Conservation (phyloP, 1,284 basidiomycete species). For the Cyathus olla region DNA sequence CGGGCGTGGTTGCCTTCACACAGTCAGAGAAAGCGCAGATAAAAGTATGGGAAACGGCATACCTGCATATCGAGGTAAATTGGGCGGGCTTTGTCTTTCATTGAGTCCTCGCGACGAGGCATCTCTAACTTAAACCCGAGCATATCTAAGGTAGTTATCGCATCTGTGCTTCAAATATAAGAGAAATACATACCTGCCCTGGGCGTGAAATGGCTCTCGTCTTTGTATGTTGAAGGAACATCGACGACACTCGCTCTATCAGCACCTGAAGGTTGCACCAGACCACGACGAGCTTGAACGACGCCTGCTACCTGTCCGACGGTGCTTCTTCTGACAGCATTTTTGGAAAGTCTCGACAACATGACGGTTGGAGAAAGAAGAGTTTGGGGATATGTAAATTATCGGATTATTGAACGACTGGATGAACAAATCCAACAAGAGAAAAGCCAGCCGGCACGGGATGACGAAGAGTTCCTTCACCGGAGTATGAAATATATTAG, state of each 20-base stretch:
- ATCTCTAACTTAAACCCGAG: conserved; percentile 89
- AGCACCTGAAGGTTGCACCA: conserved; percentile 83
- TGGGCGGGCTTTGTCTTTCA: conserved; percentile 79
- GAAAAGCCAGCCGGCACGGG: neutral
- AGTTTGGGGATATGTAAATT: no score
- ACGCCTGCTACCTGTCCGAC: conserved; percentile 21
- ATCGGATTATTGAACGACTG: conserved; percentile 21
- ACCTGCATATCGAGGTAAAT: conserved; percentile 98
- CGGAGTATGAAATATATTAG: conserved; percentile 7
- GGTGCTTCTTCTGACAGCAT: conserved; percentile 41
- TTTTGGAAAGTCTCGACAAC: conserved; percentile 65
- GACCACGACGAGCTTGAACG: conserved; percentile 49
- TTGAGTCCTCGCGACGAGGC: conserved; percentile 70
- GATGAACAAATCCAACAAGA: conserved; percentile 5
- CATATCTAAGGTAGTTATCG: conserved; percentile 69
- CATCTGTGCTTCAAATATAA: neutral
- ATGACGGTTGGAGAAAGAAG: conserved; percentile 45
- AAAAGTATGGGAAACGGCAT: conserved; percentile 21
- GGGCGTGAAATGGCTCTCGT: conserved; percentile 79
- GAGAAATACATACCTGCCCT: conserved; percentile 63
- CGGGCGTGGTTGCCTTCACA: conserved; percentile 94
- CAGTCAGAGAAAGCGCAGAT: conserved; percentile 9
- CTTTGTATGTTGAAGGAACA: conserved; percentile 77
- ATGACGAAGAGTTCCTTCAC: neutral
- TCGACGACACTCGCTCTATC: conserved; percentile 86